Conservation (phyloP, 2,329 filamentous ascomycete genomes). For the Chaetomium globosum region DNA sequence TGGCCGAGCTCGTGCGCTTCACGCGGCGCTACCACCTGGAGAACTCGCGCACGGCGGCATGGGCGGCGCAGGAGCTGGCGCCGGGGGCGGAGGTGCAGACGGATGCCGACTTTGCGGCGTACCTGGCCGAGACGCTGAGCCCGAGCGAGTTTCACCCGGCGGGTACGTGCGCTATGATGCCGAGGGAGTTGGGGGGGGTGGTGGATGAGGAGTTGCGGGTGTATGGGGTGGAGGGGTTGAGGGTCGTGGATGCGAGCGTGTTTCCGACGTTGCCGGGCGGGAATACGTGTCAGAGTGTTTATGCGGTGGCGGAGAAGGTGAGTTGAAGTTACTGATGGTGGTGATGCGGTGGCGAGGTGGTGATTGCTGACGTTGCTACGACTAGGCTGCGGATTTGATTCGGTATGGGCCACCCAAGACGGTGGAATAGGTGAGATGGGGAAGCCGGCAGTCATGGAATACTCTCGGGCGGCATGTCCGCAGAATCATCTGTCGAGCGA, state of each 20-base stretch:
- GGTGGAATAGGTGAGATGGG: neutral
- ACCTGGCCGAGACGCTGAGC: slow-evolving; percentile 26
- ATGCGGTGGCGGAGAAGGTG: slow-evolving; percentile 37
- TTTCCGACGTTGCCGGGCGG: slow-evolving; percentile 32
- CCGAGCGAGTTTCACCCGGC: slow-evolving; percentile 39
- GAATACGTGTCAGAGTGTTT: slow-evolving; percentile 35
- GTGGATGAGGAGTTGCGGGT: slow-evolving; percentile 36
- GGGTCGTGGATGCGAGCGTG: slow-evolving; percentile 36
- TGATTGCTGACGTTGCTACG: neutral
- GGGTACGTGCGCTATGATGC: slow-evolving; percentile 39
- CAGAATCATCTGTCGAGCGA: too few relatives aligned
- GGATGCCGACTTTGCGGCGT: slow-evolving; percentile 38
- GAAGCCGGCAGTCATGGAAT: neutral
- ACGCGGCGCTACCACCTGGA: slow-evolving; percentile 39
- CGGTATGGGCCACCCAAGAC: slow-evolving; percentile 13
- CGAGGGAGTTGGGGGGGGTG: slow-evolving; percentile 34
- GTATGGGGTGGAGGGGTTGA: slow-evolving; percentile 31
- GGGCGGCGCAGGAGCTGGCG: slow-evolving; percentile 43
- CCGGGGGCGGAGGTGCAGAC: slow-evolving; percentile 43
- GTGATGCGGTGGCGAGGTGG: neutral
- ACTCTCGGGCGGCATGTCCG: too few relatives aligned
- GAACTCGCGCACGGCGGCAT: slow-evolving; percentile 39
- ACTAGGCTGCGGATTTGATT: slow-evolving; percentile 30
- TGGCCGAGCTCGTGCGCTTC: slow-evolving; percentile 46
- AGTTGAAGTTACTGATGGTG: neutral